phyloP scores from a whole-genome alignment of 2,329 filamentous ascomycete genomes.

The Herpotrichia juniperi region DNA sequence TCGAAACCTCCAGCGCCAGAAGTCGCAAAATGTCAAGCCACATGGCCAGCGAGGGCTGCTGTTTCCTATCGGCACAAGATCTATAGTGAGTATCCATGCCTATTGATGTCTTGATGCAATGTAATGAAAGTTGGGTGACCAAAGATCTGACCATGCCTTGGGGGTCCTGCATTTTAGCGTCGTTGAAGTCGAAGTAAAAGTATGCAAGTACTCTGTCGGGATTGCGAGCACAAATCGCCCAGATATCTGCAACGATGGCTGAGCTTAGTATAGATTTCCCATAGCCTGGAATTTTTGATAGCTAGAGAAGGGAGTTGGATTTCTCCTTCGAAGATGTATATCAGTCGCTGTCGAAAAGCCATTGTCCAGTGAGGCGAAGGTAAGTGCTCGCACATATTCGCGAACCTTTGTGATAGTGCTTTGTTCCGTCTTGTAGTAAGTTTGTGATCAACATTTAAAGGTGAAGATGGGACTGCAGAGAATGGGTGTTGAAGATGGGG shows the following conservation, averaged over 20 bases:
- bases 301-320: slow-evolving; percentile 11
- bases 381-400: too few relatives aligned
- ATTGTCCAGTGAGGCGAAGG: slow-evolving; percentile 23
- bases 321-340: slow-evolving; percentile 11
- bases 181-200: slow-evolving; percentile 12
- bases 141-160: neutral
- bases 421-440: slow-evolving; percentile 12
- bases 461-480: too few relatives aligned
- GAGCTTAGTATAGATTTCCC: slow-evolving; percentile 19
- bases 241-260: slow-evolving; percentile 9
- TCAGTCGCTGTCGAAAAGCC: slow-evolving; percentile 15
- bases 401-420: too few relatives aligned
- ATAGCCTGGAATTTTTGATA: slow-evolving; percentile 17
- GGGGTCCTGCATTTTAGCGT: neutral
- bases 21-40: neutral
- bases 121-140: neutral
- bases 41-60: neutral
- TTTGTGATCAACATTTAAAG: too few relatives aligned
- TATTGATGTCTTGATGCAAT: neutral
- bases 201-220: neutral
- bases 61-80: neutral
- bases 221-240: neutral
- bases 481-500: too few relatives aligned
- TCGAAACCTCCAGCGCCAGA: neutral
- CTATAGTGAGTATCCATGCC: neutral